A percentile compares a stretch with the other conserved stretches of the same genome.
phyloP scores from a whole-genome alignment of 495 filamentous ascomycete genomes.

The Lepraria neglecta region DNA sequence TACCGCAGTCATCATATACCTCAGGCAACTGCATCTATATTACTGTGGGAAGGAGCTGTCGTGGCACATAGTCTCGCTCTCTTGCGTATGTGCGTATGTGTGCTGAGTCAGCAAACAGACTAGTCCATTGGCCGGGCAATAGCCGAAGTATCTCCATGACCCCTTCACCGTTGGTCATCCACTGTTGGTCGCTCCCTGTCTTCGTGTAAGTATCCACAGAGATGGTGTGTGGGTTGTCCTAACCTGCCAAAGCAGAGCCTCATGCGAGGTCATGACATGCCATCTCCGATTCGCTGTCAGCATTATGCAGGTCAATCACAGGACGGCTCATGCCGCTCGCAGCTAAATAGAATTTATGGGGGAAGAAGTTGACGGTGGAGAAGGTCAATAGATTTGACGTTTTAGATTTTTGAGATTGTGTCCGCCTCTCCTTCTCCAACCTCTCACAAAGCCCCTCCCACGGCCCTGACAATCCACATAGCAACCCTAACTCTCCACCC shows the following conservation, averaged over 20 bases:
- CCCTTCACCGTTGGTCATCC: too few relatives aligned
- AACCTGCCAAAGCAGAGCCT: background rate
- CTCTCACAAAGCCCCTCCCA: slow-evolving; percentile 39
- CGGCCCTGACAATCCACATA: slow-evolving; percentile 78
- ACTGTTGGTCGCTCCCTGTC: too few relatives aligned
- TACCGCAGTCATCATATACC: background rate
- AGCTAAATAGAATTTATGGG: background rate
- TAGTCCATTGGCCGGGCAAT: background rate
- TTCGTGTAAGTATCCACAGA: background rate
- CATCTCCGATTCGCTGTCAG: background rate
- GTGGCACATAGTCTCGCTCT: background rate
- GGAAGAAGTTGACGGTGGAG: background rate
- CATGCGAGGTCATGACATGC: background rate
- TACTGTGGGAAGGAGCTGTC: background rate
- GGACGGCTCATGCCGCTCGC: background rate
- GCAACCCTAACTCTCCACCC: slow-evolving; percentile 77
- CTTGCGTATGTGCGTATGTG: too few relatives aligned
- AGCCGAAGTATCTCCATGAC: too few relatives aligned
- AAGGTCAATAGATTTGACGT: background rate
- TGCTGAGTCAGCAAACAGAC: background rate
- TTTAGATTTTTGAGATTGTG: too few relatives aligned
- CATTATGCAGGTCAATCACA: background rate
- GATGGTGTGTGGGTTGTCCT: background rate
- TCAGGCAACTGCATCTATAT: background rate
- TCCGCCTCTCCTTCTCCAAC: too few relatives aligned